Conservation (phyloP, 768 basidiomycete species). For the Collybia sordida region DNA sequence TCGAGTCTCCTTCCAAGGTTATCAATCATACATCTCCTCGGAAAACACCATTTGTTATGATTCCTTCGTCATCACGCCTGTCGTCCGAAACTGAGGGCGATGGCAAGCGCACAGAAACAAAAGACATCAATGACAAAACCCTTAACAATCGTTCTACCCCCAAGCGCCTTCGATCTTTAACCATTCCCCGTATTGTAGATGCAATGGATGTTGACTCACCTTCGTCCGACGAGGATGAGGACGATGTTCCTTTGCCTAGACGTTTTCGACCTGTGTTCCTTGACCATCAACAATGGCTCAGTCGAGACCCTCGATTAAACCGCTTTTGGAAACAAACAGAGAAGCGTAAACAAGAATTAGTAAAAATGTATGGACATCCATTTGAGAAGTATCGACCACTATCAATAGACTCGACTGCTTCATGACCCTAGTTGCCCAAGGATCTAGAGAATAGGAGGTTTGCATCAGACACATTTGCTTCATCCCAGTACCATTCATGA, state of each 20-base stretch:
- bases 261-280: constrained; percentile 51
- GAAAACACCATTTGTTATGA: constrained; percentile 5
- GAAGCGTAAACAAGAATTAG: constrained; percentile 14
- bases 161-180: background rate
- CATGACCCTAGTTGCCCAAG: too few relatives aligned
- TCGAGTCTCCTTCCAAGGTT: constrained; percentile 17
- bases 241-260: constrained; percentile 21
- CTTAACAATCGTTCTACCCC: background rate
- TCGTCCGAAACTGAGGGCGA: constrained; percentile 1
- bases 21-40: constrained; percentile 2
- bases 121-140: background rate
- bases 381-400: background rate
- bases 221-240: constrained; percentile 3
- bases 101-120: background rate
- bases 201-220: constrained; percentile 10
- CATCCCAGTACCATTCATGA: too few relatives aligned
- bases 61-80: constrained; percentile 15
- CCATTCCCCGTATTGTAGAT: background rate
- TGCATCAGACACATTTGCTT: too few relatives aligned
- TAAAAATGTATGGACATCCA: constrained; percentile 11
- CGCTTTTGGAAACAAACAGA: constrained; percentile 27
- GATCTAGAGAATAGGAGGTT: too few relatives aligned
- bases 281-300: constrained; percentile 49
- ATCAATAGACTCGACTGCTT: background rate
- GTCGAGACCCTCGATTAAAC: constrained; percentile 36